Conservation (phyloP, 129 eudicot species). For the Solidago caesia region DNA sequence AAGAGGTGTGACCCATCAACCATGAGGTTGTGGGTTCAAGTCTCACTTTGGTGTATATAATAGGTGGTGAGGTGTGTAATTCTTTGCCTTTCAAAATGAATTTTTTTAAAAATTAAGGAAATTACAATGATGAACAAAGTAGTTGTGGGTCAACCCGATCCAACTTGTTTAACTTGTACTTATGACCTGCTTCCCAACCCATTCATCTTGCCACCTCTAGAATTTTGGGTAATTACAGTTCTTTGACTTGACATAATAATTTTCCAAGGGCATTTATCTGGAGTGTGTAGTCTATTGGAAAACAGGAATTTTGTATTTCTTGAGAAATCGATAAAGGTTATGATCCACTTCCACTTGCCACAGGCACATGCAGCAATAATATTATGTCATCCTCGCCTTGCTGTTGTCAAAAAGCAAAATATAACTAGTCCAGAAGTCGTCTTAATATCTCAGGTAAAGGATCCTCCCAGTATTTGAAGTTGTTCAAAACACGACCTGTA, state of each 20-base stretch:
- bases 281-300: slow-evolving; percentile 72
- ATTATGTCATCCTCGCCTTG: not conserved
- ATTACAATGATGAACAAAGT: too few relatives aligned
- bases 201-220: not conserved
- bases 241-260: slow-evolving; percentile 37
- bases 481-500: slow-evolving; percentile 80
- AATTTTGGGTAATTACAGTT: not conserved
- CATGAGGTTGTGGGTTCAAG: too few relatives aligned
- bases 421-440: slow-evolving; percentile 37
- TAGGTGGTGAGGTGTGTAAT: too few relatives aligned
- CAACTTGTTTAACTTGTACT: too few relatives aligned
- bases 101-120: too few relatives aligned
- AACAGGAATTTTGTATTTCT: slow-evolving; percentile 84
- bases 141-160: too few relatives aligned
- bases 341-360: slow-evolving; percentile 73
- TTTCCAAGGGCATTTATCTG: slow-evolving; percentile 87
- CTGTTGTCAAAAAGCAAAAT: not conserved
- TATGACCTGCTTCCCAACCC: not conserved
- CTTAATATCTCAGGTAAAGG: slow-evolving; percentile 61
- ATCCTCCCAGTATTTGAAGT: slow-evolving; percentile 63
- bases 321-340: slow-evolving; percentile 82
- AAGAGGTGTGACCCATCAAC: too few relatives aligned
- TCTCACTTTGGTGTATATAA: too few relatives aligned
- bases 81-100: too few relatives aligned
- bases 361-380: slow-evolving; percentile 54